Evolutionary conservation across 2,329 filamentous ascomycete genomes (phyloP), one percentile per base, ranked within the genome.

Genomic region (Dactylellina leptospora): DNA sequence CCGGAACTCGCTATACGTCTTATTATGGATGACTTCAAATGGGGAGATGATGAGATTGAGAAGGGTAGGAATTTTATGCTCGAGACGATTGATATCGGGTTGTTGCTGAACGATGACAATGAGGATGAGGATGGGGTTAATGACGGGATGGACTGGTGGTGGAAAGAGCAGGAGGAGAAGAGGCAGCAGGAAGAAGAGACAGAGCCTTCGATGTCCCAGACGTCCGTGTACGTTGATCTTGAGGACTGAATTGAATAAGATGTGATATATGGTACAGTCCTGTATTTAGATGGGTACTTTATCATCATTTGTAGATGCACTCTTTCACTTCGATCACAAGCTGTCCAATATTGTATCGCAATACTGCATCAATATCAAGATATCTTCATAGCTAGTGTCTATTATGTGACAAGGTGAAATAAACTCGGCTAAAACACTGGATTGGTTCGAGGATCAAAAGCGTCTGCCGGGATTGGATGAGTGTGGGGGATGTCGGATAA

Each of bases 91-190:
- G 59, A 72, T 27, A 44, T 72, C 23, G 68, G 68, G 8, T 18
- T 54, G 22, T 27, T 36, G 22, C 28, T 72, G 3, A 72, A 72
- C 20, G 58, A 72, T 18, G 68, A 63, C n/a, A 38, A 40, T 25
- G 44, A 59, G 3, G 54, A 53, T 25, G 11, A 53, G 40, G 36
- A 23, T 9, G 68, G 47, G 8, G 20, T 60, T 10, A 59, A 64
- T 18, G 68, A 72, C 16, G 68, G 68, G 6, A 72, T 72, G 68
- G 54, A 72, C n/a, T 72, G 68, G 68, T 72, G 68, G 68, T 72
- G 68, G 68, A 64, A 72, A 36, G 68, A 72, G 44, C 68, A 64
- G 23, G 68, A 64, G 11, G 59, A 58, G 36, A 63, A 60, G 40
- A 45, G 59, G 13, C 45, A 27, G n/a, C 51, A 59, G 27, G 68